A percentile compares a stretch with the other conserved stretches of the same genome.
phyloP scores from a whole-genome alignment of 1,284 basidiomycete genomes.

The Peniophora sp. region DNA sequence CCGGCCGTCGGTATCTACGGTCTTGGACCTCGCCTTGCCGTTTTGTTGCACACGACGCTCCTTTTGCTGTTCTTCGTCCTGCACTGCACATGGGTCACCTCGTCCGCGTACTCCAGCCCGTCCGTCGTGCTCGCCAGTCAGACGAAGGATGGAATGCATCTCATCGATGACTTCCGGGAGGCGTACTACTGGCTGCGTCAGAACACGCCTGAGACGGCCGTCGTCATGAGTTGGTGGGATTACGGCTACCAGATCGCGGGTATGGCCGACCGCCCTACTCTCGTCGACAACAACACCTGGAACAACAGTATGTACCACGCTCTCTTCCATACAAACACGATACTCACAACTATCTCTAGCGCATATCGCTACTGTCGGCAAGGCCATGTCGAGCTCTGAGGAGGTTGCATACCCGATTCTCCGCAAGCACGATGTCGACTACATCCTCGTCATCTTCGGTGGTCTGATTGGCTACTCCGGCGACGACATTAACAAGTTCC shows the following conservation, averaged over 20 bases:
- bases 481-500: conserved; percentile 99
- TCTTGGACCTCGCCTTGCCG: conserved; percentile 74
- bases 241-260: conserved; percentile 99
- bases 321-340: background rate
- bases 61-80: conserved; percentile 87
- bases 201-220: conserved; percentile 88
- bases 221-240: conserved; percentile 99
- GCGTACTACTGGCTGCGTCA: conserved; percentile 99
- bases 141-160: conserved; percentile 83
- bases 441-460: conserved; percentile 96
- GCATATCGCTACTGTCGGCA: conserved; percentile 95
- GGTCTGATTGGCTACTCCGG: conserved; percentile 96
- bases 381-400: conserved; percentile 93
- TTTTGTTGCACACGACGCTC: conserved; percentile 72
- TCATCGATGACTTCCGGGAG: conserved; percentile 99
- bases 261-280: conserved; percentile 94
- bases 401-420: conserved; percentile 97
- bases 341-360: conserved; percentile 32
- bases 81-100: conserved; percentile 97
- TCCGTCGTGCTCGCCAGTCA: conserved; percentile 90
- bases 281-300: conserved; percentile 99
- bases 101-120: conserved; percentile 93
- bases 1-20: conserved; percentile 71
- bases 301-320: conserved; percentile 80
- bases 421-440: conserved; percentile 96